phyloP scores from a whole-genome alignment of 345 rosid species.

The Diplotaxis tenuifolia region DNA sequence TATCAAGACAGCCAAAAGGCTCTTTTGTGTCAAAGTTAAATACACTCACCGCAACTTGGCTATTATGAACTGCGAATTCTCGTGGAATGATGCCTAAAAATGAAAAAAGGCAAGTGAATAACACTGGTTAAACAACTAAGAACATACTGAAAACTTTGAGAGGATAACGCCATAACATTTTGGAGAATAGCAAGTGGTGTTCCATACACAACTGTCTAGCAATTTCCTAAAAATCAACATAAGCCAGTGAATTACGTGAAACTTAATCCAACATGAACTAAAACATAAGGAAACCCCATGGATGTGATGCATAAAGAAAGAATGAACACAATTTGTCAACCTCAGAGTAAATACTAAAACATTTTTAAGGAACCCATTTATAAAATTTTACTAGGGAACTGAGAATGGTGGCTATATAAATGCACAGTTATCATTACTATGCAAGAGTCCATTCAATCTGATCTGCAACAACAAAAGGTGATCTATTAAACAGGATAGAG shows the following conservation, averaged over 20 bases:
- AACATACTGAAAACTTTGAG: not conserved
- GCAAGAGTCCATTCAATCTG: conserved; percentile 83
- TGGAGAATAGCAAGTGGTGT: conserved; percentile 77
- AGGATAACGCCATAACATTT: conserved; percentile 44
- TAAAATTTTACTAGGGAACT: not conserved
- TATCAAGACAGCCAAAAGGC: too few species aligned
- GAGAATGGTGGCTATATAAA: conserved; percentile 28
- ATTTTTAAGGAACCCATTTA: not conserved
- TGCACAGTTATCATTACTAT: conserved; percentile 63
- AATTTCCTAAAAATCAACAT: conserved; percentile 54
- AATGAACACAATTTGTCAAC: not conserved
- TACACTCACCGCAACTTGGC: too few species aligned
- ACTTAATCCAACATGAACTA: too few species aligned
- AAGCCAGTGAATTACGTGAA: conserved; percentile 13
- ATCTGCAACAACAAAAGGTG: conserved; percentile 52
- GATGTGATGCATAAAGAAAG: not conserved
- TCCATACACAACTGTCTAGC: conserved; percentile 86
- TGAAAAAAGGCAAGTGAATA: not conserved
- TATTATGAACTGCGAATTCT: too few species aligned
- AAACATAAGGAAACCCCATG: too few species aligned
- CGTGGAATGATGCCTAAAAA: too few species aligned
- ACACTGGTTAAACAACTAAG: not conserved
- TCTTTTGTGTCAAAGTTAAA: too few species aligned
- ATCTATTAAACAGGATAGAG: not conserved
- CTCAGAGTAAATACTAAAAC: not conserved